These are phyloP conservation scores for Colletotrichum spinosum DNA, from an alignment of 2,329 filamentous ascomycete genomes.

Conservation along the genomic window DNA sequence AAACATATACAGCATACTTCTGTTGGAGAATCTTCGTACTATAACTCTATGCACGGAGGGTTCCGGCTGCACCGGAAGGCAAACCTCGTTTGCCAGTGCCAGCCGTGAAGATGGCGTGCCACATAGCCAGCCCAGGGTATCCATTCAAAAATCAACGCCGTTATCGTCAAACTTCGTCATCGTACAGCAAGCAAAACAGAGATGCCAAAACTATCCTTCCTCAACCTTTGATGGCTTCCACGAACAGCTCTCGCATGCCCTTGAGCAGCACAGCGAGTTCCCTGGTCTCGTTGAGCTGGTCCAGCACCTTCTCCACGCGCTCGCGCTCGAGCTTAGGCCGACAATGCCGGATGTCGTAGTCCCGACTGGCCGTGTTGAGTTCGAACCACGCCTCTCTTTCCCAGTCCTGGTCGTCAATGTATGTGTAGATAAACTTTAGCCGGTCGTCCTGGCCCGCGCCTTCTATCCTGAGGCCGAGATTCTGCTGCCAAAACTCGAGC, in stretches of 20 bases:
- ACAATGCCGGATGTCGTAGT: conserved; percentile 86
- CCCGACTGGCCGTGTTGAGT: conserved; percentile 81
- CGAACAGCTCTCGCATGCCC: conserved; percentile 85
- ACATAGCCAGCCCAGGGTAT: conserved; percentile 19
- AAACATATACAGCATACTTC: too few relatives aligned
- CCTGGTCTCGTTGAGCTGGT: conserved; percentile 83
- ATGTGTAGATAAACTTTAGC: conserved; percentile 89
- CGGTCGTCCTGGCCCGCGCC: conserved; percentile 86
- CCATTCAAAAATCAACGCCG: conserved; percentile 25
- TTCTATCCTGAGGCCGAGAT: conserved; percentile 89
- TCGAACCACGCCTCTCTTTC: conserved; percentile 95
- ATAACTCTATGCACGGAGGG: too few relatives aligned
- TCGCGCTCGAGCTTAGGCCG: conserved; percentile 85
- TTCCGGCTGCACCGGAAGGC: too few relatives aligned
- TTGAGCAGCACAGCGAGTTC: conserved; percentile 80
- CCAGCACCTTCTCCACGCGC: conserved; percentile 80
- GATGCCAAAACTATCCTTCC: not conserved
- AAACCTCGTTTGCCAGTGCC: not conserved
- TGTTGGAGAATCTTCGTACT: too few relatives aligned
- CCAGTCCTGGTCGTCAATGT: conserved; percentile 88
- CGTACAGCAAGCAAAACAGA: not conserved
- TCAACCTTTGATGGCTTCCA: conserved; percentile 70
- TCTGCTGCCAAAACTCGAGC: conserved; percentile 94
- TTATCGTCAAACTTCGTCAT: conserved; percentile 30
- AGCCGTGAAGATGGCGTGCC: not conserved